Percentiles rank a stretch among this genome's conserved stretches.
Conservation (phyloP, 2,329 filamentous ascomycete genomes). For the Penicillium frequentans region DNA sequence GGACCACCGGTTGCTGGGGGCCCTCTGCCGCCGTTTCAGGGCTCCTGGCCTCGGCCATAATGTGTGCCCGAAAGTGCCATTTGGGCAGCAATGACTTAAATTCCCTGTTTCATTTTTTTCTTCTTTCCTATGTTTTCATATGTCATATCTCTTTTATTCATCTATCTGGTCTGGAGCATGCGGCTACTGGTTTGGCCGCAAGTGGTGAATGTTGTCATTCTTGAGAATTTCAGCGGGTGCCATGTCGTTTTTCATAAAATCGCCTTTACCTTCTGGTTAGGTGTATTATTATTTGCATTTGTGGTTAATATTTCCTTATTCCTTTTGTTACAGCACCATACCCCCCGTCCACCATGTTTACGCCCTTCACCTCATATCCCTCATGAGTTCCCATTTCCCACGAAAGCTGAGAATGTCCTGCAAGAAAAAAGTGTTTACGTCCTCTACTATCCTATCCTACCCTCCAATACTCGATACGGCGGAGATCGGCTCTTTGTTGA, state of each 20-base stretch:
- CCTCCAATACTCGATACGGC: background rate
- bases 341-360: background rate
- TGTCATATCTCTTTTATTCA: slow-evolving; percentile 1
- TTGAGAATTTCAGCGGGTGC: background rate
- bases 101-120: slow-evolving; percentile 12
- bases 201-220: slow-evolving; percentile 3
- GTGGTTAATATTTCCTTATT: background rate
- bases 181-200: slow-evolving; percentile 21
- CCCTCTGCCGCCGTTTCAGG: slow-evolving; percentile 21
- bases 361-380: background rate
- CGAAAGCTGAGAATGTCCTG: background rate
- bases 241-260: background rate
- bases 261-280: slow-evolving; percentile 6
- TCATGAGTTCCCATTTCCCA: background rate
- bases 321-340: background rate
- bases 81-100: background rate
- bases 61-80: background rate
- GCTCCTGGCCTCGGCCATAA: slow-evolving; percentile 21
- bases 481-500: background rate
- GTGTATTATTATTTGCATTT: slow-evolving; percentile 16
- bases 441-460: background rate
- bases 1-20: slow-evolving; percentile 17
- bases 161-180: background rate
- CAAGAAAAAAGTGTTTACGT: background rate
- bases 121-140: slow-evolving; percentile 6